Evolutionary conservation across 2,329 filamentous ascomycete genomes (phyloP).

Genomic region (Neonectria magnoliae): DNA sequence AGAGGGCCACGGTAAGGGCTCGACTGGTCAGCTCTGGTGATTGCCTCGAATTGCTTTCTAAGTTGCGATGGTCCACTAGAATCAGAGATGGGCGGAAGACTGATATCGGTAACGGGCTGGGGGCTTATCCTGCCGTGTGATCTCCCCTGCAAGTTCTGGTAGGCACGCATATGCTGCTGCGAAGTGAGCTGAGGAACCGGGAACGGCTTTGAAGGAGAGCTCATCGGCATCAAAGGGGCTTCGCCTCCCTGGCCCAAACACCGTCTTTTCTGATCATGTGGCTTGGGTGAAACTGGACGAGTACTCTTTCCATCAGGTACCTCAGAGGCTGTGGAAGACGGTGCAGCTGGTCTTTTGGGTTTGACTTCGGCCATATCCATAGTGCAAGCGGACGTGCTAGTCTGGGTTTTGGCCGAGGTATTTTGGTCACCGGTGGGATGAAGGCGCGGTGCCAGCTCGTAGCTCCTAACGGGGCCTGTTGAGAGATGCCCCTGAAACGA

Average conservation of each 20-base stretch:
- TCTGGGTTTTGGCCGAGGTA: not conserved
- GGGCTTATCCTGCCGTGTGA: not conserved
- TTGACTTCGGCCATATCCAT: not conserved
- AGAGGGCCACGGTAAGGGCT: not conserved
- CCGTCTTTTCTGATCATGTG: not conserved
- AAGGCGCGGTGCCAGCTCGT: not conserved
- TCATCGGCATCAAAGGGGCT: not conserved
- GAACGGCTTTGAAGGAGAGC: not conserved
- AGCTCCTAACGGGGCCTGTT: not conserved
- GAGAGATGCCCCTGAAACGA: not conserved
- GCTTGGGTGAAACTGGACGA: not conserved
- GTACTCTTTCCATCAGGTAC: no score
- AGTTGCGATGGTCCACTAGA: constrained; percentile 4
- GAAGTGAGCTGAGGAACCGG: not conserved
- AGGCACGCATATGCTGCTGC: not conserved
- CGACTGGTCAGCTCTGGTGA: not conserved
- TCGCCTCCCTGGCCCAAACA: not conserved
- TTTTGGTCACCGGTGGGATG: not conserved
- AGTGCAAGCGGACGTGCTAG: not conserved
- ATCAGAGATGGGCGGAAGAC: constrained; percentile 12
- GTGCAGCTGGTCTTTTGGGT: not conserved
- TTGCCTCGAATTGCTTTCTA: constrained; percentile 8
- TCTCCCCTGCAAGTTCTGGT: not conserved
- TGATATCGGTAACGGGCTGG: not conserved
- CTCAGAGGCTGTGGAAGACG: not conserved